Percentiles rank a stretch among this genome's conserved stretches.
phyloP scores from a whole-genome alignment of 2,329 filamentous ascomycete species.

The Cryphonectria carpinicola region DNA sequence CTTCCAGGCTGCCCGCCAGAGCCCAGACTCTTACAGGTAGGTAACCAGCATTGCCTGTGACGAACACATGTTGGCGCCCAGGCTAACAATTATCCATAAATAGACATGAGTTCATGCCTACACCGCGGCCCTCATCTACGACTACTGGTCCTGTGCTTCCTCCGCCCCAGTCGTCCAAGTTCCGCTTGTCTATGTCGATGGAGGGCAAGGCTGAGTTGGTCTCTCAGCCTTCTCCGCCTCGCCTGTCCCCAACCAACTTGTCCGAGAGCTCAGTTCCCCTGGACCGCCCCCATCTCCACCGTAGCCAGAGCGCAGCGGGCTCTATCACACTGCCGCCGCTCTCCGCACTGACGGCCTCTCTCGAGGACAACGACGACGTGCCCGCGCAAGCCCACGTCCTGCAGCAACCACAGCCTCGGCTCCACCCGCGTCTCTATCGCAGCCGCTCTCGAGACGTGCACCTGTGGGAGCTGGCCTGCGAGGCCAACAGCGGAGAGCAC shows the following conservation, averaged over 20 bases:
- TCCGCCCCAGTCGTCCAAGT: constrained; percentile 53
- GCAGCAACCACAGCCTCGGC: constrained; percentile 39
- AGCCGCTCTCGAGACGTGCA: constrained; percentile 85
- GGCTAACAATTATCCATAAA: constrained; percentile 26
- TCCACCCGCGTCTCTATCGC: constrained; percentile 61
- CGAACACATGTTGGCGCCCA: background rate
- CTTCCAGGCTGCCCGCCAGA: constrained; percentile 53
- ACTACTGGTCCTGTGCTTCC: constrained; percentile 43
- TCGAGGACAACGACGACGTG: constrained; percentile 30
- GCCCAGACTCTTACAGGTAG: constrained; percentile 48
- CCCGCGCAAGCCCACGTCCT: constrained; percentile 33
- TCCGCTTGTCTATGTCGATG: constrained; percentile 81
- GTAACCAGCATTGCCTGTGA: background rate
- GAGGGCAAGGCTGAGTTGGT: constrained; percentile 91
- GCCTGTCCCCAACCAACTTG: constrained; percentile 42
- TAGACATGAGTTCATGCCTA: constrained; percentile 50
- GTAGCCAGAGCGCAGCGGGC: constrained; percentile 71
- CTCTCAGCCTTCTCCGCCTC: constrained; percentile 60
- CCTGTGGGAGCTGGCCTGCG: constrained; percentile 89
- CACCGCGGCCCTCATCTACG: constrained; percentile 47
- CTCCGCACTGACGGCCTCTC: constrained; percentile 53
- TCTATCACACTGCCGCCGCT: constrained; percentile 62
- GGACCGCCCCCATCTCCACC: constrained; percentile 60
- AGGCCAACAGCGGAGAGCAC: constrained; percentile 73
- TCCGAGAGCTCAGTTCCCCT: constrained; percentile 45